Evolutionary conservation across 73 alveolate species (phyloP), one percentile per base, ranked within the genome.

Genomic region (Durusdinium trenchii): DNA sequence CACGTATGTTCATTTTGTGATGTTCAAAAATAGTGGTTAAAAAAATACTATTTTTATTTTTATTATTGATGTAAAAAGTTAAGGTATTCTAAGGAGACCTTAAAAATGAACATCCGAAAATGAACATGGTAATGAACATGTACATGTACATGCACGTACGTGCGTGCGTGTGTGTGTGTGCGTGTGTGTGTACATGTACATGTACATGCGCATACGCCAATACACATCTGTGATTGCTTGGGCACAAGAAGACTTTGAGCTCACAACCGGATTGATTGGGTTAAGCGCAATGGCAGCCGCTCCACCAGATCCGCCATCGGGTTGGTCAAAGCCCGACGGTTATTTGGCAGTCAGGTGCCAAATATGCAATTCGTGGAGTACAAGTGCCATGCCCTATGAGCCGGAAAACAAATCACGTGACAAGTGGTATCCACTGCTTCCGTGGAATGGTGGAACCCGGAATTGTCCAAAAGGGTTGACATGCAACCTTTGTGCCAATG

Each of bases 401-500:
- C 83, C 32, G 6, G 48, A 48, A 4, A 47, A 47, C 20, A 54
- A 51, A 3, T 2, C 18, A 7, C 1, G 35, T 6, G 60, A 76
- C 16, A 50, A 51, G 9, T 84, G 60, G 48, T 84, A 6, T 35
- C 94, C 94, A 1, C 38, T 84, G 71, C 1, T 84, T 50, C 94
- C 94, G 1, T 84, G 94, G 94, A 42, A 38, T 36, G 42, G 14
- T 16, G 94, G 94, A 0, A 6, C 78, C 52, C 51, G 38, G 5
- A n/a, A 50, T 3, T 38, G 28, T 6, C 94, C 94, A 3, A 38
- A 43, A 12, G 94, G 94, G 28, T 40, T 30, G 18, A 84, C 61
- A 6, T 84, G 94, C 38, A 50, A 51, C 42, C 48, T 84, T 1
- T 84, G 94, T 30, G 94, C 36, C 40, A 84, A 84, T 40, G 94